phyloP scores from a whole-genome alignment of 2,329 filamentous ascomycete genomes.

The Nectriaceae sp. region DNA sequence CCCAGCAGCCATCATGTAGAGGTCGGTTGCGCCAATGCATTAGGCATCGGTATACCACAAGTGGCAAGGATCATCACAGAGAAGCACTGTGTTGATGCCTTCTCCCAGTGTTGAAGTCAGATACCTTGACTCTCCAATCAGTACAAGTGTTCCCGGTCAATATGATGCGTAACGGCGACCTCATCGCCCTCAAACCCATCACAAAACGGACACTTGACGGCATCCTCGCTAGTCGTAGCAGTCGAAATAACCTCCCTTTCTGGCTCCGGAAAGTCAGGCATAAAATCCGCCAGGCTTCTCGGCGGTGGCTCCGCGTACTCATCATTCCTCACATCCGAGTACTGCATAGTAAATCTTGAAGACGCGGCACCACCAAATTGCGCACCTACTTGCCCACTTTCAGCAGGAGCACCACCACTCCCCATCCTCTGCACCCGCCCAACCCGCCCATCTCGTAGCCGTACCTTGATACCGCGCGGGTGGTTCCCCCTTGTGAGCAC shows the following conservation, averaged over 20 bases:
- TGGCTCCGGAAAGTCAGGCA: conserved; percentile 38
- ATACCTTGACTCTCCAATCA: conserved; percentile 9
- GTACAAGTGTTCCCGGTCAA: conserved; percentile 44
- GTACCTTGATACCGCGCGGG: conserved; percentile 77
- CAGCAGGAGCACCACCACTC: conserved; percentile 12
- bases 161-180: conserved; percentile 66
- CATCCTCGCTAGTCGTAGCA: background rate
- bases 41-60: no score
- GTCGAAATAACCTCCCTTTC: background rate
- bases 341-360: conserved; percentile 32
- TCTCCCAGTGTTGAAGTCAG: background rate
- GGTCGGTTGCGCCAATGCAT: no score
- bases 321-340: conserved; percentile 38
- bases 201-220: conserved; percentile 64
- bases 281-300: conserved; percentile 48
- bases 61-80: no score
- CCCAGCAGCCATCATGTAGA: no score
- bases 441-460: conserved; percentile 69
- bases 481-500: conserved; percentile 74
- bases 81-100: no score
- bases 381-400: background rate
- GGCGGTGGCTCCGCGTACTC: conserved; percentile 41
- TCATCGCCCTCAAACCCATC: conserved; percentile 68
- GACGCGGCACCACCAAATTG: conserved; percentile 9
- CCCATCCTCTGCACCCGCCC: conserved; percentile 71